A percentile compares a stretch with the other conserved stretches of the same genome.
Evolutionary conservation across 169 alveolate genomes (phyloP).

Genomic region (Cryptosporidium ryanae): DNA sequence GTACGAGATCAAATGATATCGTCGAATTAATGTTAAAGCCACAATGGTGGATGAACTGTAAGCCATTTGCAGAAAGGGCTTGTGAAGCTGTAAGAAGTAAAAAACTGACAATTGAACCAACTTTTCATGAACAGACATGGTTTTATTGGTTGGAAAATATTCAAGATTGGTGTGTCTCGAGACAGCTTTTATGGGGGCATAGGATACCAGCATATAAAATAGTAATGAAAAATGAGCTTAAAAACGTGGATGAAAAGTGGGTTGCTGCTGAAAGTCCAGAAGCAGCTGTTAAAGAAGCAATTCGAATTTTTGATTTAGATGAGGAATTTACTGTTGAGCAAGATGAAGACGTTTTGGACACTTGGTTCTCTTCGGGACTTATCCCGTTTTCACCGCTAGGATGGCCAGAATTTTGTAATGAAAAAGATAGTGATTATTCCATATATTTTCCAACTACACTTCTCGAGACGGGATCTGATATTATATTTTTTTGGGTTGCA

Average conservation of each 20-base stretch:
- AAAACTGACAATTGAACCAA: slow-evolving; percentile 93
- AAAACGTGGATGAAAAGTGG: slow-evolving; percentile 88
- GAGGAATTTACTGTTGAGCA: slow-evolving; percentile 88
- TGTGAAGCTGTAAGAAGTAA: slow-evolving; percentile 91
- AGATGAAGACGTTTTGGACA: slow-evolving; percentile 99
- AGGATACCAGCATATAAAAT: slow-evolving; percentile 98
- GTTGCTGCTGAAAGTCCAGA: slow-evolving; percentile 89
- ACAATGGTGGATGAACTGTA: slow-evolving; percentile 98
- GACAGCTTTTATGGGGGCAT: slow-evolving; percentile 99
- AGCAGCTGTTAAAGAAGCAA: slow-evolving; percentile 91
- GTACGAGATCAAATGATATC: slow-evolving; percentile 98
- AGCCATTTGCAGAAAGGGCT: slow-evolving; percentile 93
- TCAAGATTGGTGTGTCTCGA: slow-evolving; percentile 99
- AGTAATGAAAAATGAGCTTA: slow-evolving; percentile 29
- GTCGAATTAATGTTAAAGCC: slow-evolving; percentile 98
- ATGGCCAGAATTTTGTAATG: slow-evolving; percentile 93
- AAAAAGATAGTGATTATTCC: slow-evolving; percentile 85
- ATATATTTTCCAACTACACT: slow-evolving; percentile 96
- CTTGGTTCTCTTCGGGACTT: slow-evolving; percentile 99
- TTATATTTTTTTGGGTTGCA: slow-evolving; percentile 99
- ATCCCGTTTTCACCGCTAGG: slow-evolving; percentile 98
- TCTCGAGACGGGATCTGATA: slow-evolving; percentile 99
- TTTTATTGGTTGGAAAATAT: slow-evolving; percentile 97
- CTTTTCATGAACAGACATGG: slow-evolving; percentile 95
- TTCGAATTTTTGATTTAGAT: slow-evolving; percentile 82